Evolutionary conservation across 169 alveolate genomes (phyloP).

Genomic region (Babesia ovis): DNA sequence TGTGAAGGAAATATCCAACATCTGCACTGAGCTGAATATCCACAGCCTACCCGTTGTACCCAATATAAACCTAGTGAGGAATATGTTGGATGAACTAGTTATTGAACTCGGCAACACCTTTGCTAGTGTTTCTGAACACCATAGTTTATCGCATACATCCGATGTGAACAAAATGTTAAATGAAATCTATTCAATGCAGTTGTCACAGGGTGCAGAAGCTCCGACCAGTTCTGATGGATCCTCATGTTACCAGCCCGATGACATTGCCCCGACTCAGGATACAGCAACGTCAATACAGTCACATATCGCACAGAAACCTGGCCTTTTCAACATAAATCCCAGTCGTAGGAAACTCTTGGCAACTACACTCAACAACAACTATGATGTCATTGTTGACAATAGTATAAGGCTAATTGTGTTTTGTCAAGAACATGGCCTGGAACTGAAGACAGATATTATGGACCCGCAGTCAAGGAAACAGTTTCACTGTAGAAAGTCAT

Average conservation of each 20-base stretch:
- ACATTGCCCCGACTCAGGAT: not conserved
- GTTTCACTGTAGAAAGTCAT: conserved; percentile 45
- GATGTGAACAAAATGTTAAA: not conserved
- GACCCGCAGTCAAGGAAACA: conserved; percentile 20
- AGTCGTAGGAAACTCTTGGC: not conserved
- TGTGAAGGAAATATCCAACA: conserved; percentile 16
- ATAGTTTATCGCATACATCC: not conserved
- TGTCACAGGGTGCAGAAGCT: not conserved
- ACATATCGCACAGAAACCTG: not conserved
- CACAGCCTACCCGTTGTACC: conserved; percentile 15
- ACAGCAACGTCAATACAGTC: not conserved
- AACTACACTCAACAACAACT: not conserved
- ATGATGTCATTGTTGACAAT: conserved; percentile 3
- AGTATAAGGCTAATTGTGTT: not conserved
- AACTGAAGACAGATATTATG: conserved; percentile 3
- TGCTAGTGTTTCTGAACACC: not conserved
- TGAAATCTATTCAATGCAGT: not conserved
- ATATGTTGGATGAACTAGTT: conserved; percentile 49
- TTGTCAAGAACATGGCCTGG: not conserved
- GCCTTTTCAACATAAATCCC: not conserved
- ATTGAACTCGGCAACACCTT: not conserved
- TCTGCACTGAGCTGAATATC: conserved; percentile 33
- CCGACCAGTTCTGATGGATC: not conserved
- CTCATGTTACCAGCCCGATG: not conserved
- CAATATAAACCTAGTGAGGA: conserved; percentile 13